Conservation (phyloP, 176 grass and related monocot species). For the Carex cristatella region DNA sequence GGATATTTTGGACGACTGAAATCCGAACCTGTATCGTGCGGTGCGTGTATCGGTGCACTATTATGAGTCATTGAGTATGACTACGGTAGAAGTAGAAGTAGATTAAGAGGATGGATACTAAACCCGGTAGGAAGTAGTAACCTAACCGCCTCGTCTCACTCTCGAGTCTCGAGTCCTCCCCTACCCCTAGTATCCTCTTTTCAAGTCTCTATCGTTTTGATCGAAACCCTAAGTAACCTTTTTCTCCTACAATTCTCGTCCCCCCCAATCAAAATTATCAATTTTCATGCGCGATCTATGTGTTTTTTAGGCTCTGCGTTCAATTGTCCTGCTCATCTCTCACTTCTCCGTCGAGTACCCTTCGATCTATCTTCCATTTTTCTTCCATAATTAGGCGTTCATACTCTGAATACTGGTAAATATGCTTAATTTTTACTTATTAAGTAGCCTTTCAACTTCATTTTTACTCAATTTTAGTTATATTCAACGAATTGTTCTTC, state of each 20-base stretch:
- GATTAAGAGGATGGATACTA: background rate
- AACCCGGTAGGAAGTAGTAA: background rate
- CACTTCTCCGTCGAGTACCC: background rate
- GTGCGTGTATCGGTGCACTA: too few species aligned
- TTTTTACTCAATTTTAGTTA: conserved; percentile 1
- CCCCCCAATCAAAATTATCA: background rate
- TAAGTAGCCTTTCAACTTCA: background rate
- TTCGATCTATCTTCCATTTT: conserved; percentile 11
- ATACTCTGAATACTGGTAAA: background rate
- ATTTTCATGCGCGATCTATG: background rate
- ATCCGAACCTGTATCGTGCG: too few species aligned
- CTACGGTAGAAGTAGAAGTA: too few species aligned
- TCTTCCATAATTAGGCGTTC: background rate
- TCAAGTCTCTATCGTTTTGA: background rate
- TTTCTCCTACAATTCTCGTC: background rate
- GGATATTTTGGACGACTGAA: too few species aligned
- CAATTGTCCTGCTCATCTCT: background rate
- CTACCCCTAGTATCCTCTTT: background rate
- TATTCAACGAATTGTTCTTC: background rate
- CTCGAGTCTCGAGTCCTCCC: background rate
- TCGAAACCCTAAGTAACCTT: conserved; percentile 15
- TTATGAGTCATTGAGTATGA: too few species aligned
- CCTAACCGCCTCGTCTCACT: background rate
- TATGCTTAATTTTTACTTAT: background rate
- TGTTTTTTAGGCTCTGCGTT: background rate